Base-by-base conservation (phyloP, 148 eudicot species). In the Rhododendron griersonianum region DNA sequence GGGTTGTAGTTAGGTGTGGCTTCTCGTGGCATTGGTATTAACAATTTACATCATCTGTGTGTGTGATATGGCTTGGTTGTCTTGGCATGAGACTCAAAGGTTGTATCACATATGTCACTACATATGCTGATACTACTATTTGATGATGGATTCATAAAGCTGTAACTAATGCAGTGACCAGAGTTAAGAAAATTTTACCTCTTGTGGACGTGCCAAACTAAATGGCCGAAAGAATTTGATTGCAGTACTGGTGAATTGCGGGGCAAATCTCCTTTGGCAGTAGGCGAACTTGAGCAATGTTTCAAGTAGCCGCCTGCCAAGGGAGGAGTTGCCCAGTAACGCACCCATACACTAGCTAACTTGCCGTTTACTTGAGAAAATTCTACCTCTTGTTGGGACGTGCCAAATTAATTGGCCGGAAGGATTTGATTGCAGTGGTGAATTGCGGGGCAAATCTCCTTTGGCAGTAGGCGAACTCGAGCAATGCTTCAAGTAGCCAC, bases 241-340 rank as follows among this genome's bases (percentile, higher is more conserved):
- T 69, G 45, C 1, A 15, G 82, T 44, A 82, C 1, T 44, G 19
- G n/a, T 53, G 88, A 86, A 82, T 86, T 82, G 82, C 82, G 37
- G 88, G 85, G 82, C 88, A 86, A 86, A 86, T 86, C 88, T 82
- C 65, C 23, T 82, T 89, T 84, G 91, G 93, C 76, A 81, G 85
- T 30, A 7, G n/a, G 59, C 61, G 1, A 45, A 47, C 59, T 63
- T 2, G 2, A 67, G 65, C 65, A 69, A n/a, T 69, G 18, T 28
- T n/a, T 19, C 4, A 39, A 82, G 75, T 53, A 8, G 85, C 82
- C 10, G 5, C 76, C 85, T 85, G 89, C 81, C 77, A 85, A 88
- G n/a, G 87, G 59, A 92, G 90, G 88, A 82, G 23, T 92, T 90
- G 90, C 93, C 92, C 95, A 39, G 90, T 87, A 90, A 92, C 92